Percentiles rank a stretch among this genome's conserved stretches.
Conservation (phyloP, 1,284 basidiomycete species). For the Cryptococcus hybrid region DNA sequence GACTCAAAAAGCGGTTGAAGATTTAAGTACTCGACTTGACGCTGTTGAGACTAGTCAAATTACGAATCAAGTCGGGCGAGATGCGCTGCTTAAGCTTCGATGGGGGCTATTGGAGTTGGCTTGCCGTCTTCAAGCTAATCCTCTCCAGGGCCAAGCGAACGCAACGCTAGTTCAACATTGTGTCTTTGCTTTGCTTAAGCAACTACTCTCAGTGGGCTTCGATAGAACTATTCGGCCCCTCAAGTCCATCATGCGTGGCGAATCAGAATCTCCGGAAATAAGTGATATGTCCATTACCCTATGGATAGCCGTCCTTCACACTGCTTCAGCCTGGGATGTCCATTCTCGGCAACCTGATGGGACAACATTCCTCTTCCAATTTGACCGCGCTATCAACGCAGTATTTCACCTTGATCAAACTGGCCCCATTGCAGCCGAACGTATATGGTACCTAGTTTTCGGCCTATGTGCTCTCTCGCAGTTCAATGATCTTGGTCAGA, state of each 20-base stretch:
- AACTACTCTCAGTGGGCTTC: conserved; percentile 60
- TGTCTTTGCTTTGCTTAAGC: conserved; percentile 53
- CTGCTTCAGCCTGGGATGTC: conserved; percentile 35
- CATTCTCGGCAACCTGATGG: conserved; percentile 22
- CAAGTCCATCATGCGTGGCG: conserved; percentile 40
- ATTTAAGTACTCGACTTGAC: conserved; percentile 14
- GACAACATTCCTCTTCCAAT: conserved; percentile 48
- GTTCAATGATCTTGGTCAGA: conserved; percentile 65
- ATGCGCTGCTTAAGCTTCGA: conserved; percentile 50
- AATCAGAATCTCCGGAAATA: conserved; percentile 47
- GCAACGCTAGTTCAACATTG: conserved; percentile 2
- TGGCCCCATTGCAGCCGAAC: conserved; percentile 62
- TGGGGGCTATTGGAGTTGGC: conserved; percentile 64
- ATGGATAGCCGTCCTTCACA: conserved; percentile 74
- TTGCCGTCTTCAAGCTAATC: not conserved
- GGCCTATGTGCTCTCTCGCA: conserved; percentile 73
- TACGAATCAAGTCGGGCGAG: conserved; percentile 6
- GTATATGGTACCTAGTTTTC: conserved; percentile 70
- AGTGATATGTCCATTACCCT: conserved; percentile 60
- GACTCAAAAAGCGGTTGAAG: not conserved
- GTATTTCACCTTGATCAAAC: conserved; percentile 28
- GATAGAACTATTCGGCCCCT: conserved; percentile 54
- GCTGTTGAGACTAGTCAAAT: conserved; percentile 12
- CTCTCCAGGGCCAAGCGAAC: not conserved
- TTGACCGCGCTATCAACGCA: conserved; percentile 43